Base-by-base conservation (phyloP, 2,329 filamentous ascomycete genomes). In the Ophiostoma quercus region DNA sequence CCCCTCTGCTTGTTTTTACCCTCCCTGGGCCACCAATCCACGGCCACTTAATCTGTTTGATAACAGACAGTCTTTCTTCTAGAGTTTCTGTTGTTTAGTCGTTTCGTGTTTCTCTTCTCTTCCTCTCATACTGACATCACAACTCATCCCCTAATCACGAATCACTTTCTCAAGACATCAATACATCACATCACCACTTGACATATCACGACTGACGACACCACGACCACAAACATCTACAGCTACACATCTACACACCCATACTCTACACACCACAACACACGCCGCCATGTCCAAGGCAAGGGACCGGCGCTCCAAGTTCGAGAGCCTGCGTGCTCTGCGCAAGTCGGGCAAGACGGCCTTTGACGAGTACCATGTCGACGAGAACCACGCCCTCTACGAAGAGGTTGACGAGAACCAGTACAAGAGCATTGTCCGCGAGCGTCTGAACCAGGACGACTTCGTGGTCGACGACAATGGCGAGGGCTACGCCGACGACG, bases 391-490 rank as follows among this genome's bases (percentile, higher is more conserved):
- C 74, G 88, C 92, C 74, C 83, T 99, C 63, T 99, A 98, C 81
- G 95, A 98, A 73, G 94, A 96, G 76, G 93, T 99, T 66, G 94
- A 98, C 77, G 95, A 99, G 76, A 94, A 95, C 76, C 91, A 92
- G 68, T 99, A 99, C 84, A 97, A 97, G 83, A 96, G 96, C 79
- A 90, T 98, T 74, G 93, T 99, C 16, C 88, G 95, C 60, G 88
- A 90, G 70, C 90, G 95, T 66, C 84, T 99, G 68, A 92, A 98
- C 77, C 85, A 96, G 76, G 95, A 99, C 76, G 95, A 99, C 81
- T 99, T 99, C 76, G 94, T 99, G 68, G 94, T 99, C 71, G 95
- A 98, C 82, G 95, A 99, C 81, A 96, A 97, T 82, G 94, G 94
- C 76, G 92, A 94, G 78, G 94, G 95, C 51, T 99, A 99, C 77